phyloP scores from a whole-genome alignment of 2,329 filamentous ascomycete species.

The Daldinia sp. region DNA sequence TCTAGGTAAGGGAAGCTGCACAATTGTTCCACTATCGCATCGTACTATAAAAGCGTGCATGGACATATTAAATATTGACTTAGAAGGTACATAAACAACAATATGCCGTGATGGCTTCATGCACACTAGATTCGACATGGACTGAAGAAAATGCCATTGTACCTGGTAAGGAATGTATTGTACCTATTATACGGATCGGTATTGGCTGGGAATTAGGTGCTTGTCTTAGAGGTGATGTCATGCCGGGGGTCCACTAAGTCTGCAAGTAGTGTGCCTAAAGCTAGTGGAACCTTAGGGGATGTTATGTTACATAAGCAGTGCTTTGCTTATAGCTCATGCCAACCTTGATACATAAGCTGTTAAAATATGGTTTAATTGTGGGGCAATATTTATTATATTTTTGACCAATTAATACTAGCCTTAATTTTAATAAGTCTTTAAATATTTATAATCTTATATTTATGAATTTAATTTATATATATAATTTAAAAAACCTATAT shows the following conservation, averaged over 20 bases:
- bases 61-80: background rate
- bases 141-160: background rate
- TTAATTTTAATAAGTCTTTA: too few species aligned
- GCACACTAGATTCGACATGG: background rate
- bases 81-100: background rate
- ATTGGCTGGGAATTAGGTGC: conserved; percentile 8
- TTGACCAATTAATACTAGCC: too few species aligned
- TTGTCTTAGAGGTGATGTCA: conserved; percentile 29
- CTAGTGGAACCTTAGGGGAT: too few species aligned
- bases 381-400: too few species aligned
- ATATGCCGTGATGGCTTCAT: background rate
- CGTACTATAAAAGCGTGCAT: background rate
- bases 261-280: conserved; percentile 3
- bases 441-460: too few species aligned
- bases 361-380: too few species aligned
- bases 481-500: too few species aligned
- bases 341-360: too few species aligned
- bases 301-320: too few species aligned
- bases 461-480: too few species aligned
- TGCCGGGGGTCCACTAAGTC: conserved; percentile 17
- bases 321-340: too few species aligned
- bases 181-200: background rate
- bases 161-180: too few species aligned
- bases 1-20: background rate
- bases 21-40: background rate